Evolutionary conservation across 768 basidiomycete genomes (phyloP).

Genomic region (Tricholoma terreum): DNA sequence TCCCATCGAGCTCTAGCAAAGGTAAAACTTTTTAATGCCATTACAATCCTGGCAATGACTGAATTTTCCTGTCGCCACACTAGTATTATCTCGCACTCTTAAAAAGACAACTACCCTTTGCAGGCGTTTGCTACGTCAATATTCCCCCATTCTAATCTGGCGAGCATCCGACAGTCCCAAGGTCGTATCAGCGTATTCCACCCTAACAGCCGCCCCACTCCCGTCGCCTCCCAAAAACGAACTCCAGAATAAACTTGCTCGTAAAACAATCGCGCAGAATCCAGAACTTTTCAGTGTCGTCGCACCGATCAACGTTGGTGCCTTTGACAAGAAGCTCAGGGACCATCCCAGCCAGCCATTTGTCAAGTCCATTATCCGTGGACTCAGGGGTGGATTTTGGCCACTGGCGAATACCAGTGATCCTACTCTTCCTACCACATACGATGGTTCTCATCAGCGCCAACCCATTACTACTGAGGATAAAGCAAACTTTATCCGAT

Average conservation of each 20-base stretch:
- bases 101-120: not conserved
- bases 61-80: not conserved
- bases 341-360: constrained; percentile 42
- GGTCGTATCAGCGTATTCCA: not conserved
- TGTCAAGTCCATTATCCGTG: constrained; percentile 27
- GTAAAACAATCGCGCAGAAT: constrained; percentile 23
- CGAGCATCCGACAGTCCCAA: not conserved
- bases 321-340: constrained; percentile 10
- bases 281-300: constrained; percentile 30
- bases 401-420: constrained; percentile 30
- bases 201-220: constrained; percentile 12
- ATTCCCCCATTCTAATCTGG: not conserved
- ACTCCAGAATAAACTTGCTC: constrained; percentile 15
- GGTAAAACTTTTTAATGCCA: not conserved
- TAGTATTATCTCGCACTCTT: not conserved
- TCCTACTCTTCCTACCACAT: constrained; percentile 13
- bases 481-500: constrained; percentile 19
- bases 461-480: not conserved
- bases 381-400: constrained; percentile 40
- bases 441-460: constrained; percentile 14
- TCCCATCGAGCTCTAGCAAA: not conserved
- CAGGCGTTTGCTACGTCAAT: not conserved
- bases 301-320: constrained; percentile 20
- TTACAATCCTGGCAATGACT: not conserved
- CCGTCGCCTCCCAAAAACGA: constrained; percentile 12